These are phyloP conservation scores for Penicillium digitatum DNA, from an alignment of 2,329 filamentous ascomycete species.

Conservation along the genomic window DNA sequence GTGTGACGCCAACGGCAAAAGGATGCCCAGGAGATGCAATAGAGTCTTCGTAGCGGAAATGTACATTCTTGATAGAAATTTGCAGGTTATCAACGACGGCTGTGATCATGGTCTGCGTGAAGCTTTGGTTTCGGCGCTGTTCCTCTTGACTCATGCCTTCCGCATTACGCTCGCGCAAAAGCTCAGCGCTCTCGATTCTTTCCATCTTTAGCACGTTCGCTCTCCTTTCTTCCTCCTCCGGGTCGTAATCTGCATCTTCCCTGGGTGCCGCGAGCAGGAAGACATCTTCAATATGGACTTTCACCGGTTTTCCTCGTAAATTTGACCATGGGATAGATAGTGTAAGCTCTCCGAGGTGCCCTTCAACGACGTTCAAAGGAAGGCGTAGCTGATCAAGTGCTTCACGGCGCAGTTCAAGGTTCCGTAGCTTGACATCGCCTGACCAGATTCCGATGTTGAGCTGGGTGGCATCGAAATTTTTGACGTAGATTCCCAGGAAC, in stretches of 20 bases:
- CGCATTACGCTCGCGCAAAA: constrained; percentile 86
- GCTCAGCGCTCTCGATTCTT: constrained; percentile 91
- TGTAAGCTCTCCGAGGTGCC: constrained; percentile 87
- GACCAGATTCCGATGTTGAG: constrained; percentile 99
- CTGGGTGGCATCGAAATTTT: constrained; percentile 97
- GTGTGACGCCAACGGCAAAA: constrained; percentile 84
- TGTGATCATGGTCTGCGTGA: constrained; percentile 88
- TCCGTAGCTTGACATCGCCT: constrained; percentile 89
- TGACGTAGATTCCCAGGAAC: constrained; percentile 99
- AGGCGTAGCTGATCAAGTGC: constrained; percentile 95
- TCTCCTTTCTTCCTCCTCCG: constrained; percentile 83
- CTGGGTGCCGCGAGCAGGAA: constrained; percentile 92
- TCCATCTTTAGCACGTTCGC: constrained; percentile 96
- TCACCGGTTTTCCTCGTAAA: constrained; percentile 86
- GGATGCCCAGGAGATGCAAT: constrained; percentile 93
- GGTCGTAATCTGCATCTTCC: constrained; percentile 88
- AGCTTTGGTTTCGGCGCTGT: constrained; percentile 95
- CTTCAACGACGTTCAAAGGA: constrained; percentile 93
- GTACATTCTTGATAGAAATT: constrained; percentile 96
- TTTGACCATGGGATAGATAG: constrained; percentile 97
- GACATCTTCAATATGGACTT: constrained; percentile 93
- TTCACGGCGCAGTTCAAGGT: constrained; percentile 89
- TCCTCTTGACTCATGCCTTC: constrained; percentile 93
- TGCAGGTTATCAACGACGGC: constrained; percentile 99
- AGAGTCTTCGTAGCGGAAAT: constrained; percentile 96